A percentile compares a stretch with the other conserved stretches of the same genome.
Evolutionary conservation across 2,329 filamentous ascomycete genomes (phyloP).

Genomic region (Fusarium sp.): DNA sequence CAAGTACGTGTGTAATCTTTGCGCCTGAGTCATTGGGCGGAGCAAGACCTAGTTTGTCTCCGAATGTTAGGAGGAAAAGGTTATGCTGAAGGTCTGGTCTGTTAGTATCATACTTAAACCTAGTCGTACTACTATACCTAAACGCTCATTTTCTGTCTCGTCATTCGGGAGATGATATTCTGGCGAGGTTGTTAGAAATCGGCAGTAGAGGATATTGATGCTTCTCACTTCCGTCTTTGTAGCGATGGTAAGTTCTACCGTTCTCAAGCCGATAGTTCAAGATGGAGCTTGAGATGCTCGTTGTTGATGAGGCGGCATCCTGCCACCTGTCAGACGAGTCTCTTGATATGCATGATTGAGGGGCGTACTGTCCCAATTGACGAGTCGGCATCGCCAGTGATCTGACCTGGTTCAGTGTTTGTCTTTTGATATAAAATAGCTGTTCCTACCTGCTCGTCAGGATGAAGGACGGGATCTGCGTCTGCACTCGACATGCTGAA

Average conservation of each 20-base stretch:
- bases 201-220: rapidly evolving
- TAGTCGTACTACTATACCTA: rapidly evolving
- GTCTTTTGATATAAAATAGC: too few species aligned
- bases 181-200: rapidly evolving
- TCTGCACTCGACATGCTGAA: neutral
- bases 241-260: constrained; percentile 13
- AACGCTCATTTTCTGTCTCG: neutral
- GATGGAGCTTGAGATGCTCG: neutral
- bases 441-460: neutral
- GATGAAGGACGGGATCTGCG: neutral
- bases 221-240: constrained; percentile 10
- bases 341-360: neutral
- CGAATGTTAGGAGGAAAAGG: neutral
- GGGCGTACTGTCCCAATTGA: neutral
- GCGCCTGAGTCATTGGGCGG: neutral
- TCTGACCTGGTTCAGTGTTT: too few species aligned
- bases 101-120: rapidly evolving
- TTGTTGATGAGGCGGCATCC: neutral
- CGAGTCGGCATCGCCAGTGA: neutral
- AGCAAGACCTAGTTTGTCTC: neutral
- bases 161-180: neutral
- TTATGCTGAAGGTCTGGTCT: neutral
- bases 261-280: neutral
- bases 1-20: neutral
- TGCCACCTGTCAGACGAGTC: rapidly evolving